phyloP scores from a whole-genome alignment of 2,329 filamentous ascomycete species.

The Colletotrichum liaoningense region DNA sequence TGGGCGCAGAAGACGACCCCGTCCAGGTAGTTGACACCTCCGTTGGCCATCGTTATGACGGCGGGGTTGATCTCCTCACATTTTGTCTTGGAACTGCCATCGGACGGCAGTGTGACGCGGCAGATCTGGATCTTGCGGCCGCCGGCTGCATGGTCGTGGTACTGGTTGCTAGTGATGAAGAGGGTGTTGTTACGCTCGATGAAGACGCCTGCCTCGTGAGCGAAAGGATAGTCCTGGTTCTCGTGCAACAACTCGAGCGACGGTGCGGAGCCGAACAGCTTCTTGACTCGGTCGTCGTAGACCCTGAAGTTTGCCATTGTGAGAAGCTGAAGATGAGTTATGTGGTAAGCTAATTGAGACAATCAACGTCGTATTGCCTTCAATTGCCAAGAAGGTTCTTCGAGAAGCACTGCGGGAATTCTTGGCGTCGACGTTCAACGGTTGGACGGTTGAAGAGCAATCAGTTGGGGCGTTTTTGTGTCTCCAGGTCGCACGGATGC shows the following conservation, averaged over 20 bases:
- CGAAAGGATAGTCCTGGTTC: conserved; percentile 55
- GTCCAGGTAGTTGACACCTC: conserved; percentile 58
- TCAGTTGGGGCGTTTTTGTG: background rate
- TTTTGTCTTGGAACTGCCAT: conserved; percentile 25
- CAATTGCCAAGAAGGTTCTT: background rate
- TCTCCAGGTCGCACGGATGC: conserved; percentile 1
- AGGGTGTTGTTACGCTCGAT: conserved; percentile 42
- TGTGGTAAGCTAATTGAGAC: background rate
- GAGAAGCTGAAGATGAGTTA: background rate
- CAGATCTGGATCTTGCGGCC: conserved; percentile 44
- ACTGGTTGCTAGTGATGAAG: conserved; percentile 50
- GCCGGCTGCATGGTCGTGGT: conserved; percentile 35
- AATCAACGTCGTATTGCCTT: background rate
- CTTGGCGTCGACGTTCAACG: background rate
- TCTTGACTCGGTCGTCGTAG: conserved; percentile 18
- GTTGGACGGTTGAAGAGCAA: background rate
- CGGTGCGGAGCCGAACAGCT: conserved; percentile 49
- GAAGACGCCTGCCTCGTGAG: conserved; percentile 59
- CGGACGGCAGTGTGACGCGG: conserved; percentile 39
- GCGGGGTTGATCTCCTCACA: conserved; percentile 48
- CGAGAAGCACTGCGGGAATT: background rate
- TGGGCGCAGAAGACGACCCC: conserved; percentile 55
- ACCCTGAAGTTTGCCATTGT: conserved; percentile 27
- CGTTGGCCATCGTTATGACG: conserved; percentile 58
- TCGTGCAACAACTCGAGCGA: conserved; percentile 51